Conservation (phyloP, 1,139 yeast species). For the Sugiyamaella castrensis region DNA sequence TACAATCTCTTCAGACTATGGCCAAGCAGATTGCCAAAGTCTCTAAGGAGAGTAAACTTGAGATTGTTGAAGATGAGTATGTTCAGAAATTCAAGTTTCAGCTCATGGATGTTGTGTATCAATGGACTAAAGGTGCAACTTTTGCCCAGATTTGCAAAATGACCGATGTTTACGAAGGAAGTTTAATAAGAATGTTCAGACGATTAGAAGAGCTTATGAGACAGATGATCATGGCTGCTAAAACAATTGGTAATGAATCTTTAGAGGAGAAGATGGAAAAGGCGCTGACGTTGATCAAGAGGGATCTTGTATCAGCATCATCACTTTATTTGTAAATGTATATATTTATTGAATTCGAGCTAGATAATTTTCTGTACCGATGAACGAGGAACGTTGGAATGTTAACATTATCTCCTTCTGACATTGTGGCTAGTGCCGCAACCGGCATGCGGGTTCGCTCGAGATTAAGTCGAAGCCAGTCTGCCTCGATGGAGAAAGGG, state of each 20-base stretch:
- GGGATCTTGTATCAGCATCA: constrained; percentile 96
- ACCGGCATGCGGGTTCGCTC: too few relatives aligned
- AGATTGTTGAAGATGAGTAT: constrained; percentile 85
- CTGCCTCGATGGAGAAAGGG: not conserved
- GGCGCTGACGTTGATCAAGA: constrained; percentile 78
- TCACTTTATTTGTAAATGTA: constrained; percentile 62
- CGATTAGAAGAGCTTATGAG: constrained; percentile 89
- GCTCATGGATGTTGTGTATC: constrained; percentile 92
- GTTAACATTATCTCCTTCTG: too few relatives aligned
- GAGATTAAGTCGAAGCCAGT: not conserved
- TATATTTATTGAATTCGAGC: not conserved
- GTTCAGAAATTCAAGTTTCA: constrained; percentile 88
- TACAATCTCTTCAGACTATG: constrained; percentile 81
- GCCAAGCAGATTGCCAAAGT: constrained; percentile 87
- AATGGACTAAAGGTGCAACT: constrained; percentile 96
- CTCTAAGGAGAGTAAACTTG: constrained; percentile 84
- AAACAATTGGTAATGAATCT: constrained; percentile 84
- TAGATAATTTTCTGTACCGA: not conserved
- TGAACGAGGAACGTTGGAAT: too few relatives aligned
- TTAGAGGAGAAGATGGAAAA: constrained; percentile 86
- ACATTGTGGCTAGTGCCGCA: too few relatives aligned
- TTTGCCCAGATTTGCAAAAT: constrained; percentile 96
- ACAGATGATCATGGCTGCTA: constrained; percentile 87
- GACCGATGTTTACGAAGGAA: constrained; percentile 98
- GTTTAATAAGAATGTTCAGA: constrained; percentile 88